A percentile compares a stretch with the other conserved stretches of the same genome.
Evolutionary conservation across 805 yeast species (phyloP).

Genomic region (Zygoascus tannicola): DNA sequence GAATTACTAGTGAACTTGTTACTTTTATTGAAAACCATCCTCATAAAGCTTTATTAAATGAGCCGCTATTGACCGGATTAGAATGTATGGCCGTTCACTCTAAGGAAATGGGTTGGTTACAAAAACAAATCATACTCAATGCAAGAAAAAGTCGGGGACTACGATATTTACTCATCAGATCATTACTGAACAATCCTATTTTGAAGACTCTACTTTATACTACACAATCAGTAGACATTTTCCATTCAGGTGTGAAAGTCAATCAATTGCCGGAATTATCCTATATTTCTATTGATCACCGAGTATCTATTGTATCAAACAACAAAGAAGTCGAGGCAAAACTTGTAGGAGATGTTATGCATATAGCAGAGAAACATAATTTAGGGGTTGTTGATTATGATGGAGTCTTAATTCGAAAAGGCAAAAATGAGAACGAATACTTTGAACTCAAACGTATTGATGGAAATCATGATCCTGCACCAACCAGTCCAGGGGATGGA

Average conservation of each 20-base stretch:
- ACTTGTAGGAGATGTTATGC: slow-evolving; percentile 30
- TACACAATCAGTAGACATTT: slow-evolving; percentile 58
- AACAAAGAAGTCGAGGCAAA: slow-evolving; percentile 35
- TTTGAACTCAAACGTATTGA: slow-evolving; percentile 5
- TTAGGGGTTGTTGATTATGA: slow-evolving; percentile 37
- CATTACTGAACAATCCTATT: background rate
- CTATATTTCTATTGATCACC: slow-evolving; percentile 47
- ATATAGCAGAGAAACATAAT: slow-evolving; percentile 38
- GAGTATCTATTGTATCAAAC: slow-evolving; percentile 51
- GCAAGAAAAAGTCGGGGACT: slow-evolving; percentile 16
- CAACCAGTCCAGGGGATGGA: slow-evolving; percentile 39
- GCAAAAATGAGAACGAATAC: background rate
- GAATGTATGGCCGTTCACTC: slow-evolving; percentile 9
- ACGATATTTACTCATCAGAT: slow-evolving; percentile 6
- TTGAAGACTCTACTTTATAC: slow-evolving; percentile 37
- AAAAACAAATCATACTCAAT: slow-evolving; percentile 4
- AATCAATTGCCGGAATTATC: slow-evolving; percentile 69
- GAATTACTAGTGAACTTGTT: slow-evolving; percentile 51
- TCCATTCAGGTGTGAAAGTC: slow-evolving; percentile 64
- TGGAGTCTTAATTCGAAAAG: slow-evolving; percentile 18
- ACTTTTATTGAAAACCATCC: slow-evolving; percentile 45
- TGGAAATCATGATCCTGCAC: slow-evolving; percentile 39
- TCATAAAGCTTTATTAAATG: background rate
- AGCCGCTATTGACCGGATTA: slow-evolving; percentile 3
- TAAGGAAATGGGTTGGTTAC: slow-evolving; percentile 3